phyloP scores from a whole-genome alignment of 352 stramenopile genomes.

The Phytophthora crassamura region DNA sequence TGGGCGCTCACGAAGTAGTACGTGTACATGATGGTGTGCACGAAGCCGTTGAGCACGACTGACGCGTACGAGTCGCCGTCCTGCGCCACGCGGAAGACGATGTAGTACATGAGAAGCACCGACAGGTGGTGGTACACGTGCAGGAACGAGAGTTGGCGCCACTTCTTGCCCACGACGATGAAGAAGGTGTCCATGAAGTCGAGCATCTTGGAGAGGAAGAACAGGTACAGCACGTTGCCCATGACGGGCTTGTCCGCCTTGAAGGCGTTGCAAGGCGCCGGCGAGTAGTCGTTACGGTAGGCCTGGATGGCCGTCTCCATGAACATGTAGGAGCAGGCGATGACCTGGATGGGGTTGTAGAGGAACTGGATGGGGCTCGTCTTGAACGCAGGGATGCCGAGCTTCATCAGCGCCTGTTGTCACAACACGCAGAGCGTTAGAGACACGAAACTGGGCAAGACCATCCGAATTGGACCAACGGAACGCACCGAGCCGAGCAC shows the following conservation, averaged over 20 bases:
- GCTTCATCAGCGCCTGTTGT: constrained; percentile 57
- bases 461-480: constrained; percentile 6
- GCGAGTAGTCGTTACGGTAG: constrained; percentile 88
- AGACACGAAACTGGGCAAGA: not conserved
- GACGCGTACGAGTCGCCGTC: constrained; percentile 96
- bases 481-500: constrained; percentile 60
- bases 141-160: constrained; percentile 95
- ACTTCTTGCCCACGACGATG: constrained; percentile 97
- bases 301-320: constrained; percentile 90
- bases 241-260: constrained; percentile 85
- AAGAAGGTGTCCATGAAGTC: constrained; percentile 94
- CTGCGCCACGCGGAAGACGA: constrained; percentile 93
- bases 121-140: constrained; percentile 98
- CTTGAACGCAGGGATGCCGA: constrained; percentile 60
- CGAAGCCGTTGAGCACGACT: constrained; percentile 95
- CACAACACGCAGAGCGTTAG: constrained; percentile 15
- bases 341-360: constrained; percentile 96
- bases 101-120: constrained; percentile 97
- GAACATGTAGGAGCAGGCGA: constrained; percentile 95
- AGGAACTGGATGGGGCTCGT: constrained; percentile 89
- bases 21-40: constrained; percentile 98
- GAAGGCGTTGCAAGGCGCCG: constrained; percentile 90
- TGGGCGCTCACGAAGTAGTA: constrained; percentile 98
- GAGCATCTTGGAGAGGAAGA: constrained; percentile 96
- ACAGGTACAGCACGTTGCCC: constrained; percentile 94